phyloP scores from a whole-genome alignment of 1,139 yeast genomes.

The Scheffersomyces illinoinensis region DNA sequence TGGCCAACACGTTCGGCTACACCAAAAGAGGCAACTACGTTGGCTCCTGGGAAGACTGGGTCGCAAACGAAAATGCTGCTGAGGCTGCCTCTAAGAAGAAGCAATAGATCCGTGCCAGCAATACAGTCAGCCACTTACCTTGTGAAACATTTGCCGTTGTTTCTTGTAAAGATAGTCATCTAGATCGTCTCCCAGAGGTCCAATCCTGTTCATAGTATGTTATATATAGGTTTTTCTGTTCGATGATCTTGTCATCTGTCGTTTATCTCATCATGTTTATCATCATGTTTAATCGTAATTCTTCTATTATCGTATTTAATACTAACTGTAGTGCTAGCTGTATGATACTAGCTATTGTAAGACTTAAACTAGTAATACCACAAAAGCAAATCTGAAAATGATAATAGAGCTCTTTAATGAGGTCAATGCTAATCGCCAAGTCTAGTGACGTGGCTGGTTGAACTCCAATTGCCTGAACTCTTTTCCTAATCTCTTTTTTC shows the following conservation, averaged over 20 bases:
- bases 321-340: no score
- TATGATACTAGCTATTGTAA: no score
- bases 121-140: background rate
- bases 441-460: conserved; percentile 11
- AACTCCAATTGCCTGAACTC: conserved; percentile 83
- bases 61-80: conserved; percentile 40
- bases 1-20: conserved; percentile 90
- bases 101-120: background rate
- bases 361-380: background rate
- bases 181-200: background rate
- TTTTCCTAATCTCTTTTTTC: conserved; percentile 90
- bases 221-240: background rate
- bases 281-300: background rate
- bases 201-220: background rate
- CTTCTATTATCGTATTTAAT: no score
- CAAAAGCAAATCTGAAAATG: background rate
- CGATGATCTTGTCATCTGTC: background rate
- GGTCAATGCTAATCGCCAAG: background rate
- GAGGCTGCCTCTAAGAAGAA: conserved; percentile 2
- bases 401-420: background rate
- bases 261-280: conserved; percentile 2
- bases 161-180: conserved; percentile 1
- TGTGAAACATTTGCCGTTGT: background rate
- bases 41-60: conserved; percentile 91
- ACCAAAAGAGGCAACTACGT: conserved; percentile 71